phyloP scores from a whole-genome alignment of 2,329 filamentous ascomycete genomes.

The Ophiosphaerella narmari region DNA sequence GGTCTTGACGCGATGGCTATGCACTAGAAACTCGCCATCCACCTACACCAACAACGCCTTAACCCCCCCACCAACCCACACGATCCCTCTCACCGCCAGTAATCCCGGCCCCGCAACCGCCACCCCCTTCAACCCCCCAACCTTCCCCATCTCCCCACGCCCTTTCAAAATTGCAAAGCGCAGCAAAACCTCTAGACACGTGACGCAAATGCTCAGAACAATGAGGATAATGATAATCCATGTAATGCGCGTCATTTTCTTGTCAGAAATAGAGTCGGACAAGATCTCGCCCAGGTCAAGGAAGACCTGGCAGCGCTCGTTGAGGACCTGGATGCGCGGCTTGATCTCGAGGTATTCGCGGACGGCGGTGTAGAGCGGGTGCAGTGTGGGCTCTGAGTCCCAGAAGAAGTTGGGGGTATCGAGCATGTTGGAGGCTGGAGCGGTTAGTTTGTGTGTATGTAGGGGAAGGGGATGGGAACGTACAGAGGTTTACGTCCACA shows the following conservation, averaged over 20 bases:
- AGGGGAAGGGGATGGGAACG: conserved; percentile 44
- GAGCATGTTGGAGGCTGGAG: conserved; percentile 85
- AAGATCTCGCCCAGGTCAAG: conserved; percentile 94
- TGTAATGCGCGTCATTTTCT: conserved; percentile 94
- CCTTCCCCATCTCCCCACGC: conserved; percentile 25
- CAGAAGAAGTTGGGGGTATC: conserved; percentile 98
- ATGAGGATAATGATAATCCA: conserved; percentile 99
- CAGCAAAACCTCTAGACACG: conserved; percentile 84
- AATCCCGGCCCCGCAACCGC: conserved; percentile 35
- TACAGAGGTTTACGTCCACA: conserved; percentile 97
- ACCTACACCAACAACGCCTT: conserved; percentile 19
- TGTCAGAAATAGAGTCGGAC: conserved; percentile 87
- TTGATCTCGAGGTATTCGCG: conserved; percentile 98
- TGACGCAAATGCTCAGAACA: conserved; percentile 86
- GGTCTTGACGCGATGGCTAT: too few species aligned
- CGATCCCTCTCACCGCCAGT: conserved; percentile 26
- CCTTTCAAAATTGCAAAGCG: conserved; percentile 62
- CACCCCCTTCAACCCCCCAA: conserved; percentile 1
- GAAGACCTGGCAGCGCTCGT: conserved; percentile 95
- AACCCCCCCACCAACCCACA: conserved; percentile 29
- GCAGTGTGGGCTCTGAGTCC: conserved; percentile 93
- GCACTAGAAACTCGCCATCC: background rate
- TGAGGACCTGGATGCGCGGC: conserved; percentile 91
- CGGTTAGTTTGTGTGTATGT: conserved; percentile 2
- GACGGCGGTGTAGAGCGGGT: conserved; percentile 91